phyloP scores from a whole-genome alignment of 805 yeast genomes.

The Ogataea angusta region DNA sequence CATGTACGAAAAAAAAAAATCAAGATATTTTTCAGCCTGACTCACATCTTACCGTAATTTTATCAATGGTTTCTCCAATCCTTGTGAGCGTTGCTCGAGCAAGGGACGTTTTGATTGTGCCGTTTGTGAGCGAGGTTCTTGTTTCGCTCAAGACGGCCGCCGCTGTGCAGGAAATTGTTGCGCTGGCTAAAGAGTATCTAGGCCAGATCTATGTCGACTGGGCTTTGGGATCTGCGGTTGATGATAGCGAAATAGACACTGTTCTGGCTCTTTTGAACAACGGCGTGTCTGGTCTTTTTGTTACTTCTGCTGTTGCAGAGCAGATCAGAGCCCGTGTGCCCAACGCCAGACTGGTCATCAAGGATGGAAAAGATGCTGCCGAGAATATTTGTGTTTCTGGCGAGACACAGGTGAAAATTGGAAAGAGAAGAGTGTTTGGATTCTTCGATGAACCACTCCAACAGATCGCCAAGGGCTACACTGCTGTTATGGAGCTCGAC shows the following conservation, averaged over 20 bases:
- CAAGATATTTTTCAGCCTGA: constrained; percentile 2
- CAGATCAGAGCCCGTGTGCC: constrained; percentile 30
- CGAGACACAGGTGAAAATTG: constrained; percentile 12
- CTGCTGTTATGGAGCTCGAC: constrained; percentile 32
- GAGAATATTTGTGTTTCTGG: constrained; percentile 22
- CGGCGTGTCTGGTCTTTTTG: constrained; percentile 30
- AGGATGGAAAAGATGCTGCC: constrained; percentile 19
- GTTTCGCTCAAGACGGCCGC: constrained; percentile 18
- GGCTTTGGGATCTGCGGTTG: constrained; percentile 7
- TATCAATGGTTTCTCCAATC: constrained; percentile 33
- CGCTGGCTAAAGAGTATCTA: constrained; percentile 13
- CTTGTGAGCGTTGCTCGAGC: constrained; percentile 27
- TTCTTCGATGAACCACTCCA: constrained; percentile 14
- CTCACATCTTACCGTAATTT: constrained; percentile 1
- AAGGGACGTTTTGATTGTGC: constrained; percentile 13
- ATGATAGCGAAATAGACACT: constrained; percentile 21
- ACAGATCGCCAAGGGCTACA: constrained; percentile 33
- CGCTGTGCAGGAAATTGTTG: constrained; percentile 15
- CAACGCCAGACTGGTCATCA: constrained; percentile 32
- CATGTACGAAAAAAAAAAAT: neutral
- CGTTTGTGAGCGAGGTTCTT: constrained; percentile 31
- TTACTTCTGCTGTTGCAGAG: constrained; percentile 16
- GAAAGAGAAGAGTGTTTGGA: constrained; percentile 17
- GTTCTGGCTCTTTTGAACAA: constrained; percentile 29
- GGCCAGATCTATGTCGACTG: constrained; percentile 28